Evolutionary conservation across 2,329 filamentous ascomycete species (phyloP).

Genomic region (Trichothecium sympodiale): DNA sequence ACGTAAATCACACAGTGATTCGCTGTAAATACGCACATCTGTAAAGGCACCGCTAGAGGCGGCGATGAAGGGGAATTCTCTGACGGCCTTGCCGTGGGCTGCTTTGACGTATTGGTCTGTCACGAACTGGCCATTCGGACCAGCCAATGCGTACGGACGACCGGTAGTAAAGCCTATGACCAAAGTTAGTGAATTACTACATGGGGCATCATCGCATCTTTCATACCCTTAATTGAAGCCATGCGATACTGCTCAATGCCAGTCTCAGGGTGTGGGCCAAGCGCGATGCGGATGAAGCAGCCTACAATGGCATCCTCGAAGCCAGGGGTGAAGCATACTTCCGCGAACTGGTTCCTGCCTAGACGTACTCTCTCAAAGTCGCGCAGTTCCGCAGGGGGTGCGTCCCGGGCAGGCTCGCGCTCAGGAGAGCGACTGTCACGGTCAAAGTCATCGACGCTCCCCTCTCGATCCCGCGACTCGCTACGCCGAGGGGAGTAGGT

Average conservation of each 20-base stretch:
- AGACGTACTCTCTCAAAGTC: slow-evolving; percentile 79
- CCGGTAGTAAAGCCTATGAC: slow-evolving; percentile 65
- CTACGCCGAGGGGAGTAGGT: slow-evolving; percentile 24
- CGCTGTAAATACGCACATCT: slow-evolving; percentile 43
- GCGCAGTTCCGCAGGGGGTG: slow-evolving; percentile 61
- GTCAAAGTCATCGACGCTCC: slow-evolving; percentile 64
- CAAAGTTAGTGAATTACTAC: neutral
- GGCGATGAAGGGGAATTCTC: slow-evolving; percentile 80
- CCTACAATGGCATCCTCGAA: slow-evolving; percentile 75
- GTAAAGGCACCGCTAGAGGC: slow-evolving; percentile 79
- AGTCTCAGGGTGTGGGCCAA: slow-evolving; percentile 65
- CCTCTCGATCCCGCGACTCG: slow-evolving; percentile 39
- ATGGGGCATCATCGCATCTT: neutral
- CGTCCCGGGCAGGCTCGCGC: slow-evolving; percentile 56
- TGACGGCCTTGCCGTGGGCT: slow-evolving; percentile 72
- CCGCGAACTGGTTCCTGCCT: slow-evolving; percentile 74
- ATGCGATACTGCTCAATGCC: slow-evolving; percentile 76
- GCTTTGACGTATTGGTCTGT: slow-evolving; percentile 79
- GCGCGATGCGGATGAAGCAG: slow-evolving; percentile 75
- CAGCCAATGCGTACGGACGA: slow-evolving; percentile 73
- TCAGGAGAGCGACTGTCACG: slow-evolving; percentile 42
- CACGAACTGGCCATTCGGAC: slow-evolving; percentile 64
- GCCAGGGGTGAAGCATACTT: slow-evolving; percentile 86
- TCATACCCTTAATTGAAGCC: slow-evolving; percentile 71
- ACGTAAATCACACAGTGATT: neutral